Evolutionary conservation across 257 asterid species (phyloP).

Genomic region (Mitragyna speciosa): DNA sequence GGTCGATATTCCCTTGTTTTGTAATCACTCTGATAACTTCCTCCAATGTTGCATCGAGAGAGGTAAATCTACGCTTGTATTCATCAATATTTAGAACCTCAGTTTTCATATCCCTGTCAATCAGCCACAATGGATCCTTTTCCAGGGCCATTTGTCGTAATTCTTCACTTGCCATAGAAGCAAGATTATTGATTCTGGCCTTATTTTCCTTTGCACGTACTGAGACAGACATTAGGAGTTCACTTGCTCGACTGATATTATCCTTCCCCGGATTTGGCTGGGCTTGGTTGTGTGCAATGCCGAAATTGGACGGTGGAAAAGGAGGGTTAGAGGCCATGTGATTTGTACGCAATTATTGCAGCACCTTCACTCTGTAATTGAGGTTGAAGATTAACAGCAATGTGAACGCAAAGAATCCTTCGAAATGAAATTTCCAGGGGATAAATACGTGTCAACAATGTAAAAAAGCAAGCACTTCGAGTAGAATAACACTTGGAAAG

Average conservation of each 20-base stretch:
- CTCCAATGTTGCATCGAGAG: conserved; percentile 46
- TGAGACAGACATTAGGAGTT: conserved; percentile 54
- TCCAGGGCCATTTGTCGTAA: conserved; percentile 36
- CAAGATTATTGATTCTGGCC: conserved; percentile 38
- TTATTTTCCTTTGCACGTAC: conserved; percentile 34
- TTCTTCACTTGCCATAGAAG: conserved; percentile 46
- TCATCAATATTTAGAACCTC: conserved; percentile 44
- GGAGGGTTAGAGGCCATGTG: neutral
- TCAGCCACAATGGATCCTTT: conserved; percentile 46
- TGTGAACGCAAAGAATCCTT: neutral
- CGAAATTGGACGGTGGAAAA: neutral
- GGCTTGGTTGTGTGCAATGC: neutral
- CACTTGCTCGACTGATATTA: conserved; percentile 35
- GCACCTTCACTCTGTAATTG: neutral
- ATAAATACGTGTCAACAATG: neutral
- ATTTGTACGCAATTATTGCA: neutral
- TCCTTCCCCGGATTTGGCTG: conserved; percentile 8
- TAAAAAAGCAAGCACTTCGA: neutral
- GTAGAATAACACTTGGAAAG: neutral
- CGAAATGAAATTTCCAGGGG: neutral
- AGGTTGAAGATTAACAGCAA: neutral
- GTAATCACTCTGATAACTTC: conserved; percentile 40
- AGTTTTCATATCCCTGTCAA: conserved; percentile 25
- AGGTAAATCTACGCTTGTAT: conserved; percentile 40
- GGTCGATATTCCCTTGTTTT: conserved; percentile 27